These are phyloP conservation scores for Diutina neorugosa DNA, from an alignment of 1,139 yeast species.

Conservation along the genomic window DNA sequence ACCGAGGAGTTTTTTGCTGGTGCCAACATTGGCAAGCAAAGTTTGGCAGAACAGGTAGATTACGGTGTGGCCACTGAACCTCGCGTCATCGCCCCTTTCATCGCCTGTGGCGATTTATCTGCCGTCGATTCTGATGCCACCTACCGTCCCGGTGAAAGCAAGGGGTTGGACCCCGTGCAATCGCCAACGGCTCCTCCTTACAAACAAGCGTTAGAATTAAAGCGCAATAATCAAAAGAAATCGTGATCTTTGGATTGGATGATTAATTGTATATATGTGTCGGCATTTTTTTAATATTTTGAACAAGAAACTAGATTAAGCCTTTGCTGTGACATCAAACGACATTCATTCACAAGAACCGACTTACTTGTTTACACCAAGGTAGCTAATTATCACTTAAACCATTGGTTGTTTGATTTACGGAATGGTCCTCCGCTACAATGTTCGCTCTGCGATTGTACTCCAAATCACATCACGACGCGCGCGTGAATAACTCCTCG, in stretches of 20 bases:
- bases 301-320: too few species aligned
- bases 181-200: constrained; percentile 95
- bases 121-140: constrained; percentile 94
- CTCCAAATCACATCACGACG: not conserved
- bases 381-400: too few species aligned
- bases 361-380: not conserved
- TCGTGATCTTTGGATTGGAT: not conserved
- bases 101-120: constrained; percentile 87
- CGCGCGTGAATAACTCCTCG: not conserved
- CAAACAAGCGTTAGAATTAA: constrained; percentile 69
- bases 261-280: not conserved
- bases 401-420: not conserved
- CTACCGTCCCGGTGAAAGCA: constrained; percentile 30
- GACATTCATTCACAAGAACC: not conserved
- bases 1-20: constrained; percentile 76
- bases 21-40: constrained; percentile 44
- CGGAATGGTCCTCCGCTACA: not conserved
- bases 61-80: constrained; percentile 38
- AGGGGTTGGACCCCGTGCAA: constrained; percentile 79
- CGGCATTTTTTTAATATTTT: too few species aligned
- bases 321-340: too few species aligned
- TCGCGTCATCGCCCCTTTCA: constrained; percentile 68
- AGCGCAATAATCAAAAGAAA: not conserved
- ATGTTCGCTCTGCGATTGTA: not conserved
- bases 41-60: constrained; percentile 28